phyloP scores from a whole-genome alignment of 2,329 filamentous ascomycete genomes.

The Dactylella cylindrospora region DNA sequence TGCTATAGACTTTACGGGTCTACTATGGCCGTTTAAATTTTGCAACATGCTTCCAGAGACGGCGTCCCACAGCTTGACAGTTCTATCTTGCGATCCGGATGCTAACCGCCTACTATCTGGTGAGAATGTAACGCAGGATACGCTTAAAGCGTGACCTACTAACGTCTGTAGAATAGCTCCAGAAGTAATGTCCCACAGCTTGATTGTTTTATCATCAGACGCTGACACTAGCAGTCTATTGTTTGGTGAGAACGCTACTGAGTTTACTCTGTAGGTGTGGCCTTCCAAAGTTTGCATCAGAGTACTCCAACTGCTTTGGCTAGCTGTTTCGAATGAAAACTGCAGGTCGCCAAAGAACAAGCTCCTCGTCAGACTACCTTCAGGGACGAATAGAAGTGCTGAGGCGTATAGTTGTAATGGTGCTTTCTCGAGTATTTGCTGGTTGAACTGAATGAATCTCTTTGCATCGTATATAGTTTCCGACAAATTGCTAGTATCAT shows the following conservation, averaged over 20 bases:
- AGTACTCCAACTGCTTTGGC: not conserved
- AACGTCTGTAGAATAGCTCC: conserved; percentile 30
- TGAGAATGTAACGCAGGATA: not conserved
- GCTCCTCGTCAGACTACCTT: conserved; percentile 5
- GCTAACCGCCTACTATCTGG: conserved; percentile 2
- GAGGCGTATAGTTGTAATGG: conserved; percentile 26
- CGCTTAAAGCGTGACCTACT: conserved; percentile 44
- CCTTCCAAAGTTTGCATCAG: not conserved
- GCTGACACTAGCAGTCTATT: conserved; percentile 37
- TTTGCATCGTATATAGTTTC: not conserved
- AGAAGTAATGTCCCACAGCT: not conserved
- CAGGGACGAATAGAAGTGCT: conserved; percentile 9
- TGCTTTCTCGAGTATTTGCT: not conserved
- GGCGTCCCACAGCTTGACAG: conserved; percentile 5
- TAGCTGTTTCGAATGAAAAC: not conserved
- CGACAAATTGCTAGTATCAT: no score
- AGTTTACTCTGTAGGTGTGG: conserved; percentile 11
- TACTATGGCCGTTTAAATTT: no score
- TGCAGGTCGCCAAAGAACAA: not conserved
- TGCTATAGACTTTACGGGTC: not conserved
- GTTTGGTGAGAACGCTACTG: conserved; percentile 34
- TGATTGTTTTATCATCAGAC: conserved; percentile 36
- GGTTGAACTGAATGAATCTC: conserved; percentile 1
- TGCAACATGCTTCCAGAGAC: no score
- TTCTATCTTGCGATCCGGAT: conserved; percentile 25